Base-by-base conservation (phyloP, 129 eudicot genomes). In the Centrapalus pauciflorus region DNA sequence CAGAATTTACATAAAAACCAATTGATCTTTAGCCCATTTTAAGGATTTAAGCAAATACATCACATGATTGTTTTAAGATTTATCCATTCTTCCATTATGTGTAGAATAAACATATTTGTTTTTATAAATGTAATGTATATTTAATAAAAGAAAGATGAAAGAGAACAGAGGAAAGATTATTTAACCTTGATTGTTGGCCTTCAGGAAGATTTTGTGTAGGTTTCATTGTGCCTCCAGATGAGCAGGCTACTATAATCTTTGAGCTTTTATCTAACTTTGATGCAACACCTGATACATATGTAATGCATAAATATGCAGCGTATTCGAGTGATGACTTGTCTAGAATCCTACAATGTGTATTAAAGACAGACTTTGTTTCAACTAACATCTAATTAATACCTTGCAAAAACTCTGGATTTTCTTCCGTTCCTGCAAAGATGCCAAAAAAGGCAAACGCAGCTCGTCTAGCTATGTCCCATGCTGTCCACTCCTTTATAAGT, bases 401-500 rank as follows among this genome's bases (percentile, higher is more conserved):
- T 75, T 82, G 77, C 13, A 86, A 66, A 58, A 94, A 94, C 49
- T 89, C 95, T n/a, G 99, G 99, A 71, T 94, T 94, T 81, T 94
- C 99, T 79, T 94, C 99, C 16, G 99, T 94, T 74, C 99, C 99
- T 13, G 89, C 70, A 77, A 94, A 94, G 72, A 94, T 94, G 43
- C 99, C 99, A 28, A 94, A 94, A 74, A 94, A 94, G 2, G 99
- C 99, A 81, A 94, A 94, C 50, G 99, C 99, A 46, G 70, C 93
- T 43, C 99, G 64, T 78, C 99, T 84, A 29, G 99, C 85, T n/a
- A 94, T 89, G 73, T 94, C 99, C 99, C 99, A 94, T 35, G 95
- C 95, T 24, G 99, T 94, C 99, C 99, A 94, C 79, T 94, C 99
- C 83, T 94, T 94, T 78, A 94, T 94, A 40, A 94, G 97, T 76